phyloP scores from a whole-genome alignment of 2,329 filamentous ascomycete genomes.

The Fusarium heterosporum region DNA sequence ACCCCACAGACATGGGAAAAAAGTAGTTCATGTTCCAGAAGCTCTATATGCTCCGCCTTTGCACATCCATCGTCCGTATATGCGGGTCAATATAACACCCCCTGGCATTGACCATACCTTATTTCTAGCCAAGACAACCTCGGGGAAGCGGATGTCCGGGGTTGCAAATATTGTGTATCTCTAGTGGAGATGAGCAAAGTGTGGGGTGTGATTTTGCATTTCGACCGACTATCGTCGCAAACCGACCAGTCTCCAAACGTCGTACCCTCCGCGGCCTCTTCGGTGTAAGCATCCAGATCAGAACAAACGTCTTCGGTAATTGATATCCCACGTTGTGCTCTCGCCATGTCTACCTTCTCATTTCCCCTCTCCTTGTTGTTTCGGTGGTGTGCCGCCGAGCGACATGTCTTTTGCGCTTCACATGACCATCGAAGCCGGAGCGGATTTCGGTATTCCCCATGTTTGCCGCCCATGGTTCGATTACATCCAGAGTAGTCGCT shows the following conservation, averaged over 20 bases:
- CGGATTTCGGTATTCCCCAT: slow-evolving; percentile 1
- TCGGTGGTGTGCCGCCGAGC: slow-evolving; percentile 39
- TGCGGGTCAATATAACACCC: slow-evolving; percentile 25
- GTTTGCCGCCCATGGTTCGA: slow-evolving; percentile 30
- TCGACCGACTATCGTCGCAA: slow-evolving; percentile 9
- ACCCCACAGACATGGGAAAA: slow-evolving; percentile 21
- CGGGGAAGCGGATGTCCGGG: slow-evolving; percentile 20
- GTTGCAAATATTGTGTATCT: slow-evolving; percentile 11
- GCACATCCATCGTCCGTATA: slow-evolving; percentile 7
- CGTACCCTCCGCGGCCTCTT: slow-evolving; percentile 11
- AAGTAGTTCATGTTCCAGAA: slow-evolving; percentile 33
- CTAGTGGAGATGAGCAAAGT: neutral
- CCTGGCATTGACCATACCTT: slow-evolving; percentile 24
- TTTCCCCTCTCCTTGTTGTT: neutral
- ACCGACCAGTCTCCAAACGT: slow-evolving; percentile 27
- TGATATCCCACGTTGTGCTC: slow-evolving; percentile 3
- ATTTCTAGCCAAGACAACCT: slow-evolving; percentile 30
- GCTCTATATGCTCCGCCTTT: slow-evolving; percentile 13
- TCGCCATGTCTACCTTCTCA: neutral
- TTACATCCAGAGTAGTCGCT: slow-evolving; percentile 27
- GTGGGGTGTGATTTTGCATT: slow-evolving; percentile 14
- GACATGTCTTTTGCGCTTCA: slow-evolving; percentile 12
- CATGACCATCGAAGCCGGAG: slow-evolving; percentile 24
- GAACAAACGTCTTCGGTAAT: slow-evolving; percentile 17
- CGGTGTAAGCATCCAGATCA: slow-evolving; percentile 32